A percentile compares a stretch with the other conserved stretches of the same genome.
phyloP scores from a whole-genome alignment of 352 stramenopile species.

The Globisporangium alternatum region DNA sequence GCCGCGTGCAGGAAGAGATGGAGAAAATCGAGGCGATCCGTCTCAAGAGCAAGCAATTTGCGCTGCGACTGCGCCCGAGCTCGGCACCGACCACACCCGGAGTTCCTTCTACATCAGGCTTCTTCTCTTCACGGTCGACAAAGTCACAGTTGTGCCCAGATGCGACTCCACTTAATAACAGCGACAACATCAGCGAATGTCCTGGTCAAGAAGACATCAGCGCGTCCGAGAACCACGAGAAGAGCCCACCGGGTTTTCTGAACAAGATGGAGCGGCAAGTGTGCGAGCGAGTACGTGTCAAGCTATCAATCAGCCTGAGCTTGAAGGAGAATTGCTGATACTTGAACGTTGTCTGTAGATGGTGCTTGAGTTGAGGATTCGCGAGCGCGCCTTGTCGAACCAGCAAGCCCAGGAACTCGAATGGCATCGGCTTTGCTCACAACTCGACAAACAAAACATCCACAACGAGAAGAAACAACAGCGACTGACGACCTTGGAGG shows the following conservation, averaged over 20 bases:
- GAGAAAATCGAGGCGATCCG: conserved; percentile 33
- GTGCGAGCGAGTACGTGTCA: conserved; percentile 3
- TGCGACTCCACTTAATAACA: not conserved
- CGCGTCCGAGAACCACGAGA: not conserved
- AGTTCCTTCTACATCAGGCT: not conserved
- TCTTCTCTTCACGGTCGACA: not conserved
- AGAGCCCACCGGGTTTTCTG: not conserved
- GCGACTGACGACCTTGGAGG: conserved; percentile 24
- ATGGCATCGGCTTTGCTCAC: conserved; percentile 18
- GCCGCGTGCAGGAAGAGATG: conserved; percentile 36
- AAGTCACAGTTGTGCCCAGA: not conserved
- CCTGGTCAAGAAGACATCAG: not conserved
- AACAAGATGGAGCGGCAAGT: conserved; percentile 5
- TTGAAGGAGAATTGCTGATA: not conserved
- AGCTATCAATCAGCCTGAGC: not conserved
- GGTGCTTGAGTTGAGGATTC: conserved; percentile 34
- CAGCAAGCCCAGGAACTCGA: conserved; percentile 31
- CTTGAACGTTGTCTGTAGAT: conserved; percentile 22
- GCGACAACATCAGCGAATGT: not conserved
- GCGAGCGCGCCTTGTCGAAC: conserved; percentile 24
- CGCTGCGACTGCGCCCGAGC: conserved; percentile 9
- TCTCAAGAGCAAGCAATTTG: conserved; percentile 20
- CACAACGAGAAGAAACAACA: conserved; percentile 21
- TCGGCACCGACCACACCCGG: conserved; percentile 5
- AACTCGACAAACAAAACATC: conserved; percentile 16